phyloP scores from a whole-genome alignment of 192 early-diverging fungal genomes.

The Linnemannia exigua region DNA sequence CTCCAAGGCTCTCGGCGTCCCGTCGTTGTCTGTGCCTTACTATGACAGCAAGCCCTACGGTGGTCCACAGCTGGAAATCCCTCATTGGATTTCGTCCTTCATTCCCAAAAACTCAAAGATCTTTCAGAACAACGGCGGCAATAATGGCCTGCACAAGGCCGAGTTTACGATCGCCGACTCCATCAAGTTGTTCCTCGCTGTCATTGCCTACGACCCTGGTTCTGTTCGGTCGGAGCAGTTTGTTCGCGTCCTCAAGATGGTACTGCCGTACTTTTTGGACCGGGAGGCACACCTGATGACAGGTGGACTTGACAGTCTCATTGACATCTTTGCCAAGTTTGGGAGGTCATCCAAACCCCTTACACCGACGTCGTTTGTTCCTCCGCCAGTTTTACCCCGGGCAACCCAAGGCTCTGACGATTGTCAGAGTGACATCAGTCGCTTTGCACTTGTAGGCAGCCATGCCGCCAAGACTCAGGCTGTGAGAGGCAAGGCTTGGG shows the following conservation, averaged over 20 bases:
- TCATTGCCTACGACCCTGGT: slow-evolving; percentile 70
- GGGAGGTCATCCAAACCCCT: slow-evolving; percentile 61
- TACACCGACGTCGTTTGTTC: slow-evolving; percentile 28
- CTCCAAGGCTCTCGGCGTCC: slow-evolving; percentile 49
- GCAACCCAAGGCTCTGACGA: slow-evolving; percentile 4
- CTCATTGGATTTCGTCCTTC: slow-evolving; percentile 46
- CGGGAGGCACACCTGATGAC: slow-evolving; percentile 52
- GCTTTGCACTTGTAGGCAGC: slow-evolving; percentile 12
- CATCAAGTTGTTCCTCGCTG: slow-evolving; percentile 69
- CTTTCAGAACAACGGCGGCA: slow-evolving; percentile 26
- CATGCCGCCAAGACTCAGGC: slow-evolving; percentile 32
- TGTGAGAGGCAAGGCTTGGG: slow-evolving; percentile 68
- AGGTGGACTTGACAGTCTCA: slow-evolving; percentile 60
- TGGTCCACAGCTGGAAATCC: slow-evolving; percentile 47
- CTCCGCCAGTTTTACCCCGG: slow-evolving; percentile 33
- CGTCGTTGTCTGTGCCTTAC: slow-evolving; percentile 32
- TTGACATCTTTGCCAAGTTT: slow-evolving; percentile 66
- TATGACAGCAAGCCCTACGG: slow-evolving; percentile 34
- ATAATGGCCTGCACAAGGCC: slow-evolving; percentile 39
- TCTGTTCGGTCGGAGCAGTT: slow-evolving; percentile 71
- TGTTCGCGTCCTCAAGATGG: slow-evolving; percentile 58
- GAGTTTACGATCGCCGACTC: slow-evolving; percentile 63
- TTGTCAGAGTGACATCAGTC: slow-evolving; percentile 17
- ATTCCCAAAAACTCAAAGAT: slow-evolving; percentile 51
- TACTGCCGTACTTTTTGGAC: slow-evolving; percentile 57